Base-by-base conservation (phyloP, 2,329 filamentous ascomycete genomes). In the Epichloe typhina region DNA sequence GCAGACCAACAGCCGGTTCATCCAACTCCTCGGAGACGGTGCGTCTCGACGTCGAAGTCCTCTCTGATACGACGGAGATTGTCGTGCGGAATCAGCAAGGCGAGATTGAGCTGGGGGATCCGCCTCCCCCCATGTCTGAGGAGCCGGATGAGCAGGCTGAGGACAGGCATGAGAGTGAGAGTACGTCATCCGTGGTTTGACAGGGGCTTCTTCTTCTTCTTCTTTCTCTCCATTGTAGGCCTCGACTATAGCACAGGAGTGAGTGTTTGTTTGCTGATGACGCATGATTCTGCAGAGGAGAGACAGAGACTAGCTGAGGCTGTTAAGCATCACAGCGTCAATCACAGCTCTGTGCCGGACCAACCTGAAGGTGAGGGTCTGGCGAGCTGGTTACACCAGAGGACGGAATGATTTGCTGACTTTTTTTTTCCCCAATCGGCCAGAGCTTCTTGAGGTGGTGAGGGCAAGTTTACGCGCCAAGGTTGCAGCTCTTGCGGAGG, bases 401-500 rank as follows among this genome's bases (percentile, higher is more conserved):
- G n/a, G 21, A n/a, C 17, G 40, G 41, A n/a, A 44, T 36, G 1
- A 21, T 33, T n/a, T 8, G 21, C 19, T 42, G 21, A 44, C 35
- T 33, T 12, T 2, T 26, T 26, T 46, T 23, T 23, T 5, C 5
- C 3, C n/a, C 3, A 15, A 5, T 26, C 58, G 46, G n/a, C 21
- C 53, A 82, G 86, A 89, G 65, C 73, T 90, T 3, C 71, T 88
- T 26, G 80, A 84, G 55, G 76, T 80, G 21, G 77, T 89, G 46
- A 78, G 80, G 55, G 77, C 80, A 36, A 89, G 83, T 63, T 70
- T 94, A 50, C 74, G 80, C 57, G 79, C 79, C 52, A 88, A 88
- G 63, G 84, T 89, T 2, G 77, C 79, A 15, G 80, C 83, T 13
- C 69, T 95, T 47, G 77, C 86, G 21, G 86, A 93, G 47, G 89